These are phyloP conservation scores for Afroboletus lepidellus DNA, from an alignment of 1,284 basidiomycete species.

Conservation along the genomic window DNA sequence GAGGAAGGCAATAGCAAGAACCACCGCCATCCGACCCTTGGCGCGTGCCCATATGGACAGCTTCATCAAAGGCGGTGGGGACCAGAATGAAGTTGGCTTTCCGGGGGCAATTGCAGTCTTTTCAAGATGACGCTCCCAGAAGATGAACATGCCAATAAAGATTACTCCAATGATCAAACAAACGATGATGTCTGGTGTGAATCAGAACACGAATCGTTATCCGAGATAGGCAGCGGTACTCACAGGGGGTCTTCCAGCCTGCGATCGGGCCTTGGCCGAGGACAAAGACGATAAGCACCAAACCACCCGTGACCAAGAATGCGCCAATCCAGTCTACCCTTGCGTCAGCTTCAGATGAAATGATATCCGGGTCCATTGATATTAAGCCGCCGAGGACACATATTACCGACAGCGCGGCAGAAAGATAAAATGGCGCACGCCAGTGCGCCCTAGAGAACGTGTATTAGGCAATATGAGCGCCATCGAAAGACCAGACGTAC, in stretches of 20 bases:
- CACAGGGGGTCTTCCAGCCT: conserved; percentile 77
- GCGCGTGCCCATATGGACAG: conserved; percentile 60
- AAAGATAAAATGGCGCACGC: conserved; percentile 60
- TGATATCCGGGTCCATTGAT: conserved; percentile 45
- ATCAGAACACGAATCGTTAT: conserved; percentile 3
- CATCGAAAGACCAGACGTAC: conserved; percentile 22
- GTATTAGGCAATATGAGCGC: conserved; percentile 1
- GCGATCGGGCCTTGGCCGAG: conserved; percentile 74
- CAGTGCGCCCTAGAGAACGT: conserved; percentile 44
- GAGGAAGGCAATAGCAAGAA: conserved; percentile 60
- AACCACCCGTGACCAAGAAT: conserved; percentile 67
- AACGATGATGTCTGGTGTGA: conserved; percentile 44
- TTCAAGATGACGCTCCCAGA: conserved; percentile 62
- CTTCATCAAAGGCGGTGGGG: conserved; percentile 61
- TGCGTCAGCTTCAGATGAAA: conserved; percentile 54
- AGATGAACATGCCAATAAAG: conserved; percentile 52
- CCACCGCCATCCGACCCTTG: conserved; percentile 57
- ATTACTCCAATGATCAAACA: conserved; percentile 58
- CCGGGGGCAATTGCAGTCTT: conserved; percentile 20
- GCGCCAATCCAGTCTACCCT: conserved; percentile 86
- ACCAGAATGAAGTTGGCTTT: conserved; percentile 35
- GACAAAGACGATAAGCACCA: conserved; percentile 79
- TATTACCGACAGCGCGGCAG: conserved; percentile 50
- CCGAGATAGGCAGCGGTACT: conserved; percentile 24
- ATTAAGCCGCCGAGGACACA: conserved; percentile 50